Percentiles rank a stretch among this genome's conserved stretches.
These are phyloP conservation scores for Penicillium sp. DNA, from an alignment of 2,329 filamentous ascomycete genomes.

Conservation along the genomic window DNA sequence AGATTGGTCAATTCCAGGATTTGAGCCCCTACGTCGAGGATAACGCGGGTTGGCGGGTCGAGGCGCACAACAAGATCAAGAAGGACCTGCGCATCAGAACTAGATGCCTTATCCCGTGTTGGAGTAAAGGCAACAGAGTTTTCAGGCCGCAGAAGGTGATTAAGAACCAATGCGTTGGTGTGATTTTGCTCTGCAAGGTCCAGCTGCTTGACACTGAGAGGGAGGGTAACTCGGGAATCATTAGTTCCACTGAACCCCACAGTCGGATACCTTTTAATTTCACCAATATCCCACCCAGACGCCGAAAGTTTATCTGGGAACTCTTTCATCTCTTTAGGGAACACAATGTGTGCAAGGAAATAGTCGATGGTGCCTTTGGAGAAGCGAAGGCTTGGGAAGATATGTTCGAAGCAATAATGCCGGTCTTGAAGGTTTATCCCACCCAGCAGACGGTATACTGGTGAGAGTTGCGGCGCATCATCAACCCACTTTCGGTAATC, in stretches of 20 bases:
- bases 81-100: slow-evolving; percentile 32
- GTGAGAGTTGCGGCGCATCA: slow-evolving; percentile 39
- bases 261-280: slow-evolving; percentile 53
- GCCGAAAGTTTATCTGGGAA: slow-evolving; percentile 67
- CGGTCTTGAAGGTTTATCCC: slow-evolving; percentile 66
- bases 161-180: slow-evolving; percentile 71
- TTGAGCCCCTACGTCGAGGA: slow-evolving; percentile 32
- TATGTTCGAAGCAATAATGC: slow-evolving; percentile 47
- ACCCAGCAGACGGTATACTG: slow-evolving; percentile 47
- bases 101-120: slow-evolving; percentile 21
- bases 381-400: slow-evolving; percentile 61
- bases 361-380: slow-evolving; percentile 65
- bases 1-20: slow-evolving; percentile 68
- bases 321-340: slow-evolving; percentile 65
- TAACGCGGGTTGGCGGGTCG: not conserved
- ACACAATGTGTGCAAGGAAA: slow-evolving; percentile 63
- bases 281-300: slow-evolving; percentile 69
- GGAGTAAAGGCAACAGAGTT: slow-evolving; percentile 44
- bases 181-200: slow-evolving; percentile 61
- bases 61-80: slow-evolving; percentile 40
- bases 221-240: slow-evolving; percentile 64
- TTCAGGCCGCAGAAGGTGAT: slow-evolving; percentile 60
- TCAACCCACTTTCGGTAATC: slow-evolving; percentile 51
- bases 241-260: slow-evolving; percentile 75
- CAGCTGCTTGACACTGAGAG: slow-evolving; percentile 59